phyloP scores from a whole-genome alignment of 1,284 basidiomycete species.

The Ganoderma boninense region DNA sequence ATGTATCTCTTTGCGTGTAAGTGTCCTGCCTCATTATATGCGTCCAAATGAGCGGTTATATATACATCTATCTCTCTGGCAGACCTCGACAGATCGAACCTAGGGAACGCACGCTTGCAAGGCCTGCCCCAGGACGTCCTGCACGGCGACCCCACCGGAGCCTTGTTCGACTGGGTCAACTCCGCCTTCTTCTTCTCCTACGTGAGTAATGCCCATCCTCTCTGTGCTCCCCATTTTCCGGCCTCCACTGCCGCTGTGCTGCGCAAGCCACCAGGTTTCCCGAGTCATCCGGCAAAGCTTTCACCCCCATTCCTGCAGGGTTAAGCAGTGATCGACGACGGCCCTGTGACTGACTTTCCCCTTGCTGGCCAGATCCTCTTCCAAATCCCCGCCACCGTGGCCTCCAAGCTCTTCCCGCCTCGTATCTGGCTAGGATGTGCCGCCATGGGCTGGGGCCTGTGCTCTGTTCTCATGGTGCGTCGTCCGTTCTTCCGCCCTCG shows the following conservation, averaged over 20 bases:
- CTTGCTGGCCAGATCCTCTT: slow-evolving; percentile 62
- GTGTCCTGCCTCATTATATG: slow-evolving; percentile 29
- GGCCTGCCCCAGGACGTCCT: slow-evolving; percentile 71
- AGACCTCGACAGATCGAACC: slow-evolving; percentile 70
- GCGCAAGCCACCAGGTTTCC: background rate
- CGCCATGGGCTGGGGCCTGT: slow-evolving; percentile 75
- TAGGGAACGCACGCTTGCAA: slow-evolving; percentile 80
- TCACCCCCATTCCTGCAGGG: background rate
- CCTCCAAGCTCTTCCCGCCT: slow-evolving; percentile 73
- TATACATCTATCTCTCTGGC: background rate
- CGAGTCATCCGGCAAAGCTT: background rate
- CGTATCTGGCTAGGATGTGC: slow-evolving; percentile 70
- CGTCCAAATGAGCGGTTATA: too few relatives aligned
- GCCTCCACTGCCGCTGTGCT: background rate
- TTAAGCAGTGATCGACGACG: background rate
- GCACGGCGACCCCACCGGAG: slow-evolving; percentile 71
- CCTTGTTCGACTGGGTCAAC: slow-evolving; percentile 78
- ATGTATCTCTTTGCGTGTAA: slow-evolving; percentile 76
- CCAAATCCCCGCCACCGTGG: slow-evolving; percentile 73
- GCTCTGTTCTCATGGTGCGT: slow-evolving; percentile 73
- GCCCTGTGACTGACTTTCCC: background rate
- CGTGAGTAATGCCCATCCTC: slow-evolving; percentile 48
- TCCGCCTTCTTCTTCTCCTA: slow-evolving; percentile 82
- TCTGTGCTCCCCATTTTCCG: background rate
- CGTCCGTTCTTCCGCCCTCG: background rate